Evolutionary conservation across 2,329 filamentous ascomycete genomes (phyloP), one percentile per base, ranked within the genome.

Genomic region (Niveomyces coronatus): DNA sequence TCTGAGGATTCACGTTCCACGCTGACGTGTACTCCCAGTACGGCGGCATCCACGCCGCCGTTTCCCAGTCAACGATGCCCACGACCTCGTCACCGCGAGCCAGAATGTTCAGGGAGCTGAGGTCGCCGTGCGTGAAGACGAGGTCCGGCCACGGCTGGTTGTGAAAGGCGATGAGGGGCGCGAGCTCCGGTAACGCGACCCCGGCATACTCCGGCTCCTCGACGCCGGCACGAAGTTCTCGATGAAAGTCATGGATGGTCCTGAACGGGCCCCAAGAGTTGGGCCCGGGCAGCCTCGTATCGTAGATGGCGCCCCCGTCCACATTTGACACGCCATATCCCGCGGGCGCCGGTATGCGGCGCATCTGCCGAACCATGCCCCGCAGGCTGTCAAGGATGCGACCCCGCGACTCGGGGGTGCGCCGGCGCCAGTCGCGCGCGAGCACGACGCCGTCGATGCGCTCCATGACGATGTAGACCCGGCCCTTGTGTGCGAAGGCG

Each of bases 61-160:
- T 49, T 40, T 54, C 49, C 51, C 49, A 53, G 26, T 53, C 47
- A 1, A 54, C 27, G 22, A 57, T 51, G 1, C 49, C 52, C 4
- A 51, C 46, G 5, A 58, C 36, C 16, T 51, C 30, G 13, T 55
- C 52, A 7, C 47, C 49, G 0, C 41, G 38, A 1, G 54, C 45
- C 2, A 59, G 14, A 5, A 58, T 40, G 18, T 59, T 60, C 0
- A 51, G 20, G 34, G 46, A 47, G 17, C 49, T 54, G 0, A 60
- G 39, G 20, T 59, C 53, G 4, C 53, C 50, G 16, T 74, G 68
- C 1, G 67, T 68, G 40, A 73, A 66, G 1, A 64, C 55, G 13
- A 11, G 36, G 10, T 5, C n/a, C 13, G 35, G 22, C 38, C 33
- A 44, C 5, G 41, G 35, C 14, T 40, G 35, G n/a, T 44, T 35